phyloP scores from a whole-genome alignment of 1,284 basidiomycete genomes.

The Mycosarcoma mackinlayi region DNA sequence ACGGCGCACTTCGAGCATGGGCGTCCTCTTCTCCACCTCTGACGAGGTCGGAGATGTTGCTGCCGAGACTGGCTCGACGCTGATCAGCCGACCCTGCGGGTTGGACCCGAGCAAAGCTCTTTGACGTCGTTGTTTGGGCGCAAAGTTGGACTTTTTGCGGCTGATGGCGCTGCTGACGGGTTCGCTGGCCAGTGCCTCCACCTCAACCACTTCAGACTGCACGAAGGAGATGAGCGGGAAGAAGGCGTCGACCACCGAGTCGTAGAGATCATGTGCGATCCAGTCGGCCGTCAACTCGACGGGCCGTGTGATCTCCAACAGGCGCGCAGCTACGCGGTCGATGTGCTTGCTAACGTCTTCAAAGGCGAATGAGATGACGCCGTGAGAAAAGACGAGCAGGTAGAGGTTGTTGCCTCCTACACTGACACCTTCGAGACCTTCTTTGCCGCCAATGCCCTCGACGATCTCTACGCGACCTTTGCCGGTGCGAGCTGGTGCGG shows the following conservation, averaged over 20 bases:
- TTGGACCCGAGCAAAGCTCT: conserved; percentile 37
- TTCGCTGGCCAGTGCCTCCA: conserved; percentile 46
- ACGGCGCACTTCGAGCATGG: conserved; percentile 47
- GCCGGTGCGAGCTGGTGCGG: conserved; percentile 33
- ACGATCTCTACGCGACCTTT: conserved; percentile 72
- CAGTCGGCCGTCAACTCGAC: conserved; percentile 73
- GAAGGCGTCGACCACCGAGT: conserved; percentile 94
- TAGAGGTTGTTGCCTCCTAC: conserved; percentile 88
- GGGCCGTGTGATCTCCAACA: conserved; percentile 67
- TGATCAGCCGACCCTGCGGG: conserved; percentile 45
- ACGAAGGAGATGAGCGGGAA: conserved; percentile 87
- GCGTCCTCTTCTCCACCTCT: conserved; percentile 41
- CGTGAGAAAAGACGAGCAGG: conserved; percentile 87
- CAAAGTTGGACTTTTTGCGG: conserved; percentile 41
- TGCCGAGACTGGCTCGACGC: conserved; percentile 42
- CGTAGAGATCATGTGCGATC: conserved; percentile 92
- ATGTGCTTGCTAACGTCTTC: conserved; percentile 89
- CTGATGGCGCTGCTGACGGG: conserved; percentile 5
- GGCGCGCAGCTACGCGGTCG: conserved; percentile 79
- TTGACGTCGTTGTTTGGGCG: conserved; percentile 49
- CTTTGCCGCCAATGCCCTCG: conserved; percentile 73
- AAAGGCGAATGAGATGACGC: conserved; percentile 91
- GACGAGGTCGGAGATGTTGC: conserved; percentile 8
- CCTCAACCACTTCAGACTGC: conserved; percentile 76
- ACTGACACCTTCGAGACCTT: conserved; percentile 73